These are phyloP conservation scores for Truncatella angustata DNA, from an alignment of 2,329 filamentous ascomycete species.

Conservation along the genomic window DNA sequence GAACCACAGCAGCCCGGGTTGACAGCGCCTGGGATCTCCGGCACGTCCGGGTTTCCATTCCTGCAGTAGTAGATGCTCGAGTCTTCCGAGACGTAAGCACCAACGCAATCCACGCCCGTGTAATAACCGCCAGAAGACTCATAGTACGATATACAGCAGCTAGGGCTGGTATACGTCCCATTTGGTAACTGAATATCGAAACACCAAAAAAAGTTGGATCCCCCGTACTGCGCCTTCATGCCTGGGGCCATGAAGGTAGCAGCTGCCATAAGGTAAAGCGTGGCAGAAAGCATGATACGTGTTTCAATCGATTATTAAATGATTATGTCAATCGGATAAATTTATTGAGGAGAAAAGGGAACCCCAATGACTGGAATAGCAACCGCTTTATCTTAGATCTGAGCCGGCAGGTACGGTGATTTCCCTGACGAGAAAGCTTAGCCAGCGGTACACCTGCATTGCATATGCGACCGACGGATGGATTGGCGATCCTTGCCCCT, in stretches of 20 bases:
- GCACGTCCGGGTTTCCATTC: conserved; percentile 1
- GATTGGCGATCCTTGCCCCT: background rate
- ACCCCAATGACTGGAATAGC: background rate
- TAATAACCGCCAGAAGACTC: background rate
- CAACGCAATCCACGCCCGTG: conserved; percentile 1
- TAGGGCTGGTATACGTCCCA: background rate
- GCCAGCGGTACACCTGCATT: background rate
- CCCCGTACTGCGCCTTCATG: background rate
- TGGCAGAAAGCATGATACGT: background rate
- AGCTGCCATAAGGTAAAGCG: background rate
- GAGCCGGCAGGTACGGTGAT: background rate
- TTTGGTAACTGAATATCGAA: background rate
- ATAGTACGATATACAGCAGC: background rate
- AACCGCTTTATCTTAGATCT: background rate
- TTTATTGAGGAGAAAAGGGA: background rate
- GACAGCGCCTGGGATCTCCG: conserved; percentile 1
- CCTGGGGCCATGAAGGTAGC: background rate
- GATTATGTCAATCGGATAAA: background rate
- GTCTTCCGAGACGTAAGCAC: background rate
- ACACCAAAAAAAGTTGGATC: background rate
- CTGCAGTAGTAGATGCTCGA: conserved; percentile 4
- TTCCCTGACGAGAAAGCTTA: background rate
- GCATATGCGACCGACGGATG: background rate
- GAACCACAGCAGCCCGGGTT: background rate
- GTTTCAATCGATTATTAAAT: background rate